Conservation (phyloP, 2,329 filamentous ascomycete genomes). For the Westerdykella ornata region DNA sequence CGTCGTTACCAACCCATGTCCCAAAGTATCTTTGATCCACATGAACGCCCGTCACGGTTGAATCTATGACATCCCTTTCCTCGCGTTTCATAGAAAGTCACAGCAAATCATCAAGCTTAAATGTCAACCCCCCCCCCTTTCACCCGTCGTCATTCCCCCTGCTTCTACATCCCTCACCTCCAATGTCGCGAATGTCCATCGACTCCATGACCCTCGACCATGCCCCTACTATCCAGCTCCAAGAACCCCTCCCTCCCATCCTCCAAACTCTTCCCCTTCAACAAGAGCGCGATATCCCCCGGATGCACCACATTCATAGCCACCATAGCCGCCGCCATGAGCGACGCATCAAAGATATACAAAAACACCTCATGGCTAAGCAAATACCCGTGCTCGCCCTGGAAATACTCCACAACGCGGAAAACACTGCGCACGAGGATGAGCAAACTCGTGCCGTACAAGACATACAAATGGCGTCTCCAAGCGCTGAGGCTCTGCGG, state of each 20-base stretch:
- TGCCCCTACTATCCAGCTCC: too few relatives aligned
- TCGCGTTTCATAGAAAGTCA: too few relatives aligned
- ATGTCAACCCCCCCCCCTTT: too few relatives aligned
- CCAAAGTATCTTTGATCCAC: too few relatives aligned
- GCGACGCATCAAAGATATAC: slow-evolving; percentile 42
- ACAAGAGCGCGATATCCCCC: slow-evolving; percentile 15
- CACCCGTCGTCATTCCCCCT: not conserved
- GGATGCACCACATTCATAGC: slow-evolving; percentile 36
- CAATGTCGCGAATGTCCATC: not conserved
- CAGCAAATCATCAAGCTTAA: too few relatives aligned
- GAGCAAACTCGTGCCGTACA: slow-evolving; percentile 41
- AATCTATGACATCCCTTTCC: too few relatives aligned
- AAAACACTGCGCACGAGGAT: slow-evolving; percentile 47
- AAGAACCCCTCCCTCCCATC: too few relatives aligned
- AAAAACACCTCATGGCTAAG: slow-evolving; percentile 39
- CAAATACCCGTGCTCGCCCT: slow-evolving; percentile 41
- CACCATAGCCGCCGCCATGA: slow-evolving; percentile 40
- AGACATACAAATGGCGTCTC: slow-evolving; percentile 34
- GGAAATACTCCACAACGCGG: slow-evolving; percentile 44
- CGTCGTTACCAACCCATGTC: too few relatives aligned
- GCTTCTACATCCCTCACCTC: not conserved
- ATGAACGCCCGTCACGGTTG: too few relatives aligned
- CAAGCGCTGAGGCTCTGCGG: slow-evolving; percentile 3
- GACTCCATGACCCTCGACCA: not conserved
- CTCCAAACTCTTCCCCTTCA: not conserved